These are phyloP conservation scores for Yarrowia bubula DNA, from an alignment of 805 yeast genomes.

Conservation along the genomic window DNA sequence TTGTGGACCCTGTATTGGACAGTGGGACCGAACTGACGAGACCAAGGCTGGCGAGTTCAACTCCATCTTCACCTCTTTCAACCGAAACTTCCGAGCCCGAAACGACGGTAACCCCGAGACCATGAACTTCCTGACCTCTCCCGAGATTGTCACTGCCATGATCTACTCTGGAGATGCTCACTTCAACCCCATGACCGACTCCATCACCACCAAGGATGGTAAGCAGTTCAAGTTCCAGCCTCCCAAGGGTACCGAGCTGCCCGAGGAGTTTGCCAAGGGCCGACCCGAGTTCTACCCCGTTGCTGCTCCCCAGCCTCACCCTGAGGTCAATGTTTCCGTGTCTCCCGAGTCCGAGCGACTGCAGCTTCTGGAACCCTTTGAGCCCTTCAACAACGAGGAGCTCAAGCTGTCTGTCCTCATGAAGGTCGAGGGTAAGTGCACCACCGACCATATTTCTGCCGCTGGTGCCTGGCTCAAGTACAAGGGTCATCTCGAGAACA, in stretches of 20 bases:
- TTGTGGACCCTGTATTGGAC: conserved; percentile 99
- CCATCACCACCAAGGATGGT: conserved; percentile 66
- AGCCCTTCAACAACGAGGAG: conserved; percentile 84
- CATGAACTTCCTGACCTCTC: conserved; percentile 97
- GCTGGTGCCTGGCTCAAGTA: conserved; percentile 99
- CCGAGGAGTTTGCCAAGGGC: conserved; percentile 76
- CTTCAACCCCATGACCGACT: conserved; percentile 87
- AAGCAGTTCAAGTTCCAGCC: conserved; percentile 72
- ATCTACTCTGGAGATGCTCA: conserved; percentile 90
- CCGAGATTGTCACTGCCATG: conserved; percentile 96
- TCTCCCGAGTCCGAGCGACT: conserved; percentile 88
- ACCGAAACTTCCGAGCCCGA: conserved; percentile 96
- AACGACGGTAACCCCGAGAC: conserved; percentile 98
- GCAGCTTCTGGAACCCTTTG: conserved; percentile 85
- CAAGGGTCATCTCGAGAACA: conserved; percentile 96
- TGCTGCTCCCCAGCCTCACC: conserved; percentile 60
- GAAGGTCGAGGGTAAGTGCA: conserved; percentile 97
- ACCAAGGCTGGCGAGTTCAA: conserved; percentile 56
- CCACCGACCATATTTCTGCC: conserved; percentile 97
- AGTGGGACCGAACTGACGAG: conserved; percentile 80
- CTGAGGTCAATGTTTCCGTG: conserved; percentile 62
- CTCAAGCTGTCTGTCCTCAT: conserved; percentile 69
- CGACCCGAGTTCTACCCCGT: conserved; percentile 74
- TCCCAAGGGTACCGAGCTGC: conserved; percentile 84
- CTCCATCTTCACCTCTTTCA: conserved; percentile 94